phyloP scores from a whole-genome alignment of 176 grass and related monocot genomes.

The Juncus inflexus region DNA sequence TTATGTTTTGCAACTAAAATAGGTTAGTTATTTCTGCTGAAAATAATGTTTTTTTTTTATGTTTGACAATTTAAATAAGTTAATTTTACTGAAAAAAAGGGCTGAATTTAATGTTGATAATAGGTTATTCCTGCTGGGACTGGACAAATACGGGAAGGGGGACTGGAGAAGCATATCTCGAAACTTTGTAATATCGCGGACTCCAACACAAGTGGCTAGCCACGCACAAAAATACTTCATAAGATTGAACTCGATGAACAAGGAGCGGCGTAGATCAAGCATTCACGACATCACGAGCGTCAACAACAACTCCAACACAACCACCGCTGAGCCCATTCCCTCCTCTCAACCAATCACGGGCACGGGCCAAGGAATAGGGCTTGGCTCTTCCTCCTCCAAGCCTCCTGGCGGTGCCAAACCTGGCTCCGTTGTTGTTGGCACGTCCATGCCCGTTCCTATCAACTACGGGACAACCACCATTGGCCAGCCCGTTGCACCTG shows the following conservation, averaged over 20 bases:
- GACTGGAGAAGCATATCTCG: conserved; percentile 97
- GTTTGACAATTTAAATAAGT: too few species aligned
- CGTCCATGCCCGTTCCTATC: conserved; percentile 31
- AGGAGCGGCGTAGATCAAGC: conserved; percentile 79
- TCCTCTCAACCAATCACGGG: conserved; percentile 52
- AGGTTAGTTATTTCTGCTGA: too few species aligned
- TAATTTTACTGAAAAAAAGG: too few species aligned
- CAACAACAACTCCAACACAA: conserved; percentile 7
- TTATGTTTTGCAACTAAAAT: too few species aligned
- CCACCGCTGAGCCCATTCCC: background rate
- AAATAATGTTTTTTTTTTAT: too few species aligned
- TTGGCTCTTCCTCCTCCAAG: conserved; percentile 43
- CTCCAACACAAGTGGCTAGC: conserved; percentile 89
- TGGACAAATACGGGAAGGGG: conserved; percentile 95
- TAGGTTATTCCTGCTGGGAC: conserved; percentile 91
- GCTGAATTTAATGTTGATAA: background rate
- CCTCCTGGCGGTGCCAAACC: conserved; percentile 10
- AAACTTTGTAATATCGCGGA: conserved; percentile 97
- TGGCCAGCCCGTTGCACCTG: conserved; percentile 76
- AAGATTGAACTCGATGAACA: conserved; percentile 84
- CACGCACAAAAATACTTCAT: conserved; percentile 98
- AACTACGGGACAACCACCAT: conserved; percentile 70
- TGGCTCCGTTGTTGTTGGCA: background rate
- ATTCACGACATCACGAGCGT: conserved; percentile 95
- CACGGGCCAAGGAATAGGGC: conserved; percentile 30